Conservation (phyloP, 177 flowering plant species). For the Vitis hybrid region DNA sequence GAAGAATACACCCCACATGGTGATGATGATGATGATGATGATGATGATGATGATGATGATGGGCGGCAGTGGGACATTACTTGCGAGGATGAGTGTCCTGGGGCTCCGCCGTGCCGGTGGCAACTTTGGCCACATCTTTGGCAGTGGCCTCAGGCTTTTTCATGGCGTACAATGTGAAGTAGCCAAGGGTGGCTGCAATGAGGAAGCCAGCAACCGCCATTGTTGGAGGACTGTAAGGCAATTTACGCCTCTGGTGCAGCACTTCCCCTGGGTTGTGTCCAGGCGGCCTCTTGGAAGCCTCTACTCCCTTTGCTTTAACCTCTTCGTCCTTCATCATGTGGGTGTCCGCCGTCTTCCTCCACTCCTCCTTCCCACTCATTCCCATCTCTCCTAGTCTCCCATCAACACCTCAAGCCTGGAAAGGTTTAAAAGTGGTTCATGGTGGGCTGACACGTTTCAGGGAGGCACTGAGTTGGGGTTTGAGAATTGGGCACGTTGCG, state of each 20-base stretch:
- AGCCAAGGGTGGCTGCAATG: slow-evolving; percentile 29
- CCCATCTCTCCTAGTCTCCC: slow-evolving; percentile 13
- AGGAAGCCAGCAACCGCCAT: slow-evolving; percentile 37
- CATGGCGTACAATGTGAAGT: slow-evolving; percentile 28
- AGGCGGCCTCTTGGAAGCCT: slow-evolving; percentile 36
- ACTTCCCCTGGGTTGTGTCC: slow-evolving; percentile 33
- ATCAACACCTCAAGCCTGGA: neutral
- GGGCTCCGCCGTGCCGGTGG: slow-evolving; percentile 20
- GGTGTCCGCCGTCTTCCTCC: slow-evolving; percentile 60
- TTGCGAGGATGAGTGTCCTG: slow-evolving; percentile 32
- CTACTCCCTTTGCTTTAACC: slow-evolving; percentile 35
- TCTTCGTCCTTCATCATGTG: slow-evolving; percentile 51
- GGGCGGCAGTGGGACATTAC: slow-evolving; percentile 3
- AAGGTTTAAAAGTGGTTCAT: no score
- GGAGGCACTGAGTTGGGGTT: no score
- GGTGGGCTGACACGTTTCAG: no score
- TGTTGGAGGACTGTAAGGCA: slow-evolving; percentile 31
- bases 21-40: no score
- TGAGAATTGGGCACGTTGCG: no score
- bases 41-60: no score
- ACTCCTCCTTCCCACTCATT: slow-evolving; percentile 24
- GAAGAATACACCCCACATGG: no score
- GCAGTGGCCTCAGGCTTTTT: slow-evolving; percentile 48
- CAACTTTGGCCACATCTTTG: slow-evolving; percentile 39
- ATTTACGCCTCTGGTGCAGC: slow-evolving; percentile 37